phyloP scores from a whole-genome alignment of 2,329 filamentous ascomycete genomes.

The Hortaea sp. region DNA sequence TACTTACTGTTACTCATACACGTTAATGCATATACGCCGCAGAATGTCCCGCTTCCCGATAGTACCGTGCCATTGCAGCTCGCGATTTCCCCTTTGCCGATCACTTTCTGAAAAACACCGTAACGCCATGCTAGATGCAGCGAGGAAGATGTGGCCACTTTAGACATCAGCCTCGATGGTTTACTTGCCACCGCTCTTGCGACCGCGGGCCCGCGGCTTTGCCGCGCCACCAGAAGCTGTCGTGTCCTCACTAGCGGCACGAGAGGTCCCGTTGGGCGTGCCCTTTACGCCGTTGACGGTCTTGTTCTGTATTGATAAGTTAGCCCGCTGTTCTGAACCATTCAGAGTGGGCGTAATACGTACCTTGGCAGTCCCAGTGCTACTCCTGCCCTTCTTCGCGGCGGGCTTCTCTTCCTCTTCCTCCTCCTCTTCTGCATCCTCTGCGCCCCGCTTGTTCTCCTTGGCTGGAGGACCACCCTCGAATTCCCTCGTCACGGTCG shows the following conservation, averaged over 20 bases:
- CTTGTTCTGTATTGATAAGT: conserved; percentile 60
- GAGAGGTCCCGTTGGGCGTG: conserved; percentile 65
- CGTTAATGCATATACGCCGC: too few relatives aligned
- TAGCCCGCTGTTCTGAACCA: conserved; percentile 4
- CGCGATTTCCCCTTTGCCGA: too few relatives aligned
- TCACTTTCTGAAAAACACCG: too few relatives aligned
- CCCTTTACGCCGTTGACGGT: conserved; percentile 80
- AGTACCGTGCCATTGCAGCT: too few relatives aligned
- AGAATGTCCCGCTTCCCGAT: too few relatives aligned
- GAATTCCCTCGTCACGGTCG: conserved; percentile 90
- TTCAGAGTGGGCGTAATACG: conserved; percentile 21
- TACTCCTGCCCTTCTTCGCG: conserved; percentile 90
- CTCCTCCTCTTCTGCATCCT: conserved; percentile 77
- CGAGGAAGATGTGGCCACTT: too few relatives aligned
- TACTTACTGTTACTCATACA: too few relatives aligned
- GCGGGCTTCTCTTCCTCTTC: conserved; percentile 60
- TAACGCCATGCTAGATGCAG: too few relatives aligned
- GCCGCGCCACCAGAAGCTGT: conserved; percentile 47
- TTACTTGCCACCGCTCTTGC: conserved; percentile 8
- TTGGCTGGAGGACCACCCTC: conserved; percentile 49
- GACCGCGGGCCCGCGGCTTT: conserved; percentile 33
- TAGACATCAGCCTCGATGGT: too few relatives aligned
- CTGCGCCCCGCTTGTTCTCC: conserved; percentile 59
- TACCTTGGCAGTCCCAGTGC: conserved; percentile 58
- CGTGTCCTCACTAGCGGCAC: conserved; percentile 81